Evolutionary conservation across 345 rosid genomes (phyloP).

Genomic region (Brassica nigra): DNA sequence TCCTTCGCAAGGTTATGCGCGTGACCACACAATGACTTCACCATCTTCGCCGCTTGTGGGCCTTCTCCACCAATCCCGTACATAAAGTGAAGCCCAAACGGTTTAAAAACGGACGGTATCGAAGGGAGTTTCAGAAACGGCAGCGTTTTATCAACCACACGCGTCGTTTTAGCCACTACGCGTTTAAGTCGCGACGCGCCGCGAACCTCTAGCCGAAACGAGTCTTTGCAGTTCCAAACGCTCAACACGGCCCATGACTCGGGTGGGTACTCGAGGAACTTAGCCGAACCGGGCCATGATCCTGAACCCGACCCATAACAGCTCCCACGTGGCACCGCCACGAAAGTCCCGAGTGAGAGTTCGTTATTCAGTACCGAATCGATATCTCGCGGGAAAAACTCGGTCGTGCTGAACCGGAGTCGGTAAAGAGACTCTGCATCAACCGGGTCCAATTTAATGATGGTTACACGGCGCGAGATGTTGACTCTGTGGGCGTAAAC

Average conservation of each 20-base stretch:
- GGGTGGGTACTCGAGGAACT: constrained; percentile 69
- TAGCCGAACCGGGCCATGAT: constrained; percentile 67
- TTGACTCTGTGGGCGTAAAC: constrained; percentile 68
- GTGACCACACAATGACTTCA: constrained; percentile 62
- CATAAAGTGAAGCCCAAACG: constrained; percentile 78
- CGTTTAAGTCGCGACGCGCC: constrained; percentile 66
- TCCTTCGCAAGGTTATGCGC: constrained; percentile 84
- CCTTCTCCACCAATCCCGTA: constrained; percentile 96
- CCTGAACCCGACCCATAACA: constrained; percentile 39
- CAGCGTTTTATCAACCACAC: constrained; percentile 66
- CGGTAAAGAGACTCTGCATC: constrained; percentile 83
- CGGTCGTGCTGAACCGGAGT: constrained; percentile 73
- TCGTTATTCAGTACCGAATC: constrained; percentile 75
- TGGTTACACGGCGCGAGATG: constrained; percentile 47
- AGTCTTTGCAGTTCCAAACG: constrained; percentile 87
- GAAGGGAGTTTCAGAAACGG: constrained; percentile 88
- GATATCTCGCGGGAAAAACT: constrained; percentile 96
- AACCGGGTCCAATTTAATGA: constrained; percentile 47
- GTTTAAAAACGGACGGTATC: constrained; percentile 75
- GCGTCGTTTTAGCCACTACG: constrained; percentile 60
- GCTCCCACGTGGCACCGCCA: constrained; percentile 76
- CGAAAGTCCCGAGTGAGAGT: constrained; percentile 76
- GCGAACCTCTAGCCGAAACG: constrained; percentile 69
- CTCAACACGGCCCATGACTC: constrained; percentile 94
- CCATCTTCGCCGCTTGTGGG: constrained; percentile 60